A percentile compares a stretch with the other conserved stretches of the same genome.
phyloP scores from a whole-genome alignment of 1,284 basidiomycete species.

The Cryptococcus wingfieldii region DNA sequence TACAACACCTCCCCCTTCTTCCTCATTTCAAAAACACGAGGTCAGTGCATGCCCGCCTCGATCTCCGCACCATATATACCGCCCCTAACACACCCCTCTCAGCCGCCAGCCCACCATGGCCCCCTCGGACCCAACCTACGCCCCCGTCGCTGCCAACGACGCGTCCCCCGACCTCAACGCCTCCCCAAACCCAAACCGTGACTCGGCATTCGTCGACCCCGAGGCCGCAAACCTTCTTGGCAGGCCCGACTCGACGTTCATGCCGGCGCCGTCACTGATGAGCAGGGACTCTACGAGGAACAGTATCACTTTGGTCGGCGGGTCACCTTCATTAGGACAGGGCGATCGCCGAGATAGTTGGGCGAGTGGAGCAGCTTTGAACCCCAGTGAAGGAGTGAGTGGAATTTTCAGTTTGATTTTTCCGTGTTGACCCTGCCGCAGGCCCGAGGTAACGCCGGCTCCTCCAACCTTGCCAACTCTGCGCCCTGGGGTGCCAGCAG shows the following conservation, averaged over 20 bases:
- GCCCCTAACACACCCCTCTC: not conserved
- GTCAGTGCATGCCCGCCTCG: not conserved
- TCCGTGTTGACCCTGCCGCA: not conserved
- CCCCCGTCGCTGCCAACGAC: conserved; percentile 2
- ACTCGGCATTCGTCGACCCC: not conserved
- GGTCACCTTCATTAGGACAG: conserved; percentile 19
- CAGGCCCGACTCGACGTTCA: conserved; percentile 17
- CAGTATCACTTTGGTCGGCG: conserved; percentile 17
- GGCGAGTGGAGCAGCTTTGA: conserved; percentile 29
- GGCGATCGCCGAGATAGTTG: conserved; percentile 25
- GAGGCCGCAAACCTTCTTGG: conserved; percentile 8
- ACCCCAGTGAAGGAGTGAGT: conserved; percentile 18
- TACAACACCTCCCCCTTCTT: too few species aligned
- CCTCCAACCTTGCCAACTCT: conserved; percentile 27
- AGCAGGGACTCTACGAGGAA: conserved; percentile 36
- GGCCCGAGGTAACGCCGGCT: conserved; percentile 1
- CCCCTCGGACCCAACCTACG: not conserved
- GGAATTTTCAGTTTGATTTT: conserved; percentile 20
- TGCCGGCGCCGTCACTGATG: conserved; percentile 36
- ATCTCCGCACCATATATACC: not conserved
- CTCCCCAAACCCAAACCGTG: conserved; percentile 5
- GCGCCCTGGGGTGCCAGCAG: conserved; percentile 20
- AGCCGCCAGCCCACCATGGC: not conserved
- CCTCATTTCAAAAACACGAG: not conserved
- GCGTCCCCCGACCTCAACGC: conserved; percentile 1